Conservation (phyloP, 2,329 filamentous ascomycete genomes). For the Penicillium sp. region DNA sequence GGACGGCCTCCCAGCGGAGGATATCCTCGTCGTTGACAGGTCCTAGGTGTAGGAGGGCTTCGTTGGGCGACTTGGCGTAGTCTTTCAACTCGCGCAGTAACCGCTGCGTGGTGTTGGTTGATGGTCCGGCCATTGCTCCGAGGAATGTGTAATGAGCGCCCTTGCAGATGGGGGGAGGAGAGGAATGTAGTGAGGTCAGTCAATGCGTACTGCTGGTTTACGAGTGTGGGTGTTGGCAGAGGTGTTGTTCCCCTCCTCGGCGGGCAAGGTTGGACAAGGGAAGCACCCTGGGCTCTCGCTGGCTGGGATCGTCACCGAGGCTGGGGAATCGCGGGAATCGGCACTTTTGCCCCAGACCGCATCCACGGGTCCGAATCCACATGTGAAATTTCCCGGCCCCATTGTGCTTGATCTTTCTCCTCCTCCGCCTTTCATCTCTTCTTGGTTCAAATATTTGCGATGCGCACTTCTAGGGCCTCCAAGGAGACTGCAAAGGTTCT, state of each 20-base stretch:
- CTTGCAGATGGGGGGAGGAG: neutral
- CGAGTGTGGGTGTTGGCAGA: neutral
- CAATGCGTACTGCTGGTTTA: neutral
- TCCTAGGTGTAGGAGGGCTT: constrained; percentile 60
- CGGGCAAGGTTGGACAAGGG: constrained; percentile 12
- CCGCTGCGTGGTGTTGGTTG: constrained; percentile 56
- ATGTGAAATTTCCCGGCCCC: constrained; percentile 26
- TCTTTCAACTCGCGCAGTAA: constrained; percentile 65
- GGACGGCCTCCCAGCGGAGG: constrained; percentile 62
- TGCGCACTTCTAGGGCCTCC: constrained; percentile 63
- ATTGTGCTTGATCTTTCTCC: neutral
- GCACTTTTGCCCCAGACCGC: constrained; percentile 14
- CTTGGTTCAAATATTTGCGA: constrained; percentile 30
- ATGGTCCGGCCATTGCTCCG: constrained; percentile 33
- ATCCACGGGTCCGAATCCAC: constrained; percentile 15
- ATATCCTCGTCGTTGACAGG: constrained; percentile 62
- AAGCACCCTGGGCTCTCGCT: neutral
- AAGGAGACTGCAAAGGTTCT: constrained; percentile 63
- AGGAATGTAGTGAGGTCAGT: constrained; percentile 11
- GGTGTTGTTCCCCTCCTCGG: constrained; percentile 1
- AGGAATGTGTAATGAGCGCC: constrained; percentile 5
- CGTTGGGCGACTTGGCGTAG: constrained; percentile 60
- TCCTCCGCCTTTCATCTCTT: neutral
- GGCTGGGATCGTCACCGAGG: constrained; percentile 26
- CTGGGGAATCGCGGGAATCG: constrained; percentile 19